Evolutionary conservation across 768 basidiomycete genomes (phyloP).

Genomic region (Panaeolus papilionaceus): DNA sequence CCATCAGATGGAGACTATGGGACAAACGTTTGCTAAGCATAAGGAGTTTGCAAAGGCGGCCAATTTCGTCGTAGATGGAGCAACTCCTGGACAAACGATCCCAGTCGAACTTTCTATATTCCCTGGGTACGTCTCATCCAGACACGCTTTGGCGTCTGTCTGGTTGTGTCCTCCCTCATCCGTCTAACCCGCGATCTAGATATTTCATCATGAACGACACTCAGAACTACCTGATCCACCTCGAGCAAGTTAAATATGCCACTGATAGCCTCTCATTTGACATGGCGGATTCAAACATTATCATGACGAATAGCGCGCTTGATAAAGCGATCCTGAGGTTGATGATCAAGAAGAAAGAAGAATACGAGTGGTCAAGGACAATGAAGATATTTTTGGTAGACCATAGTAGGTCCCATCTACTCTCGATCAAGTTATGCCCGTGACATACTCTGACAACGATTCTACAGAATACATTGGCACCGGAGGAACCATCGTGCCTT

Average conservation of each 20-base stretch:
- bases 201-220: neutral
- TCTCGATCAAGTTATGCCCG: too few relatives aligned
- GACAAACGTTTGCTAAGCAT: neutral
- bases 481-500: too few relatives aligned
- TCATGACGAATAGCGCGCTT: neutral
- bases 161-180: neutral
- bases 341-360: neutral
- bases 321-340: neutral
- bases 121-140: neutral
- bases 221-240: neutral
- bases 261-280: neutral
- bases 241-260: neutral
- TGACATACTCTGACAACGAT: too few relatives aligned
- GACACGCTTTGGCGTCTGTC: neutral
- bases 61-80: neutral
- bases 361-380: neutral
- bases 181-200: neutral
- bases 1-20: neutral
- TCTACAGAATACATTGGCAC: too few relatives aligned
- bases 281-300: neutral
- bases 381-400: neutral
- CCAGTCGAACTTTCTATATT: neutral
- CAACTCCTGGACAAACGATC: neutral
- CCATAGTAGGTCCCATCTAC: neutral
- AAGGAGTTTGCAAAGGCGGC: neutral